Conservation (phyloP, 2,329 filamentous ascomycete species). For the Didymella sp. region DNA sequence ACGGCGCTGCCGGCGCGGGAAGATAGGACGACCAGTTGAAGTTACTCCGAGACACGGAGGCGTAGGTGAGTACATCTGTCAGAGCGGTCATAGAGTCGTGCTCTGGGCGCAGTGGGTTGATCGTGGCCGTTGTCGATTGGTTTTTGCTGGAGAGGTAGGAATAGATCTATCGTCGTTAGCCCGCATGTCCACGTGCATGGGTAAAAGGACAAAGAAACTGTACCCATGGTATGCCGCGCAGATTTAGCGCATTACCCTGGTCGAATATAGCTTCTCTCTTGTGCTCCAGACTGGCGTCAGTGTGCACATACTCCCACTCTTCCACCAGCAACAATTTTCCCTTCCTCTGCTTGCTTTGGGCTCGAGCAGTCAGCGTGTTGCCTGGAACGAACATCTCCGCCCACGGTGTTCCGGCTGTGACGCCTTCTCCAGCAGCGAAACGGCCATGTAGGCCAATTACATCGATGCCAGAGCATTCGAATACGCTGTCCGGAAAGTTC, state of each 20-base stretch:
- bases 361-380: constrained; percentile 42
- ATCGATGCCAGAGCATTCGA: constrained; percentile 44
- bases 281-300: constrained; percentile 33
- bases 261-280: constrained; percentile 46
- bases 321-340: constrained; percentile 46
- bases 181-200: too few relatives aligned
- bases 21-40: constrained; percentile 43
- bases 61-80: constrained; percentile 26
- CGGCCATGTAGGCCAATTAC: constrained; percentile 47
- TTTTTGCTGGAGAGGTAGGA: constrained; percentile 37
- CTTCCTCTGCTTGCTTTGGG: constrained; percentile 31
- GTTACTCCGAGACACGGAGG: constrained; percentile 37
- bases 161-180: constrained; percentile 35
- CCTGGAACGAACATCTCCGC: constrained; percentile 45
- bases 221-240: constrained; percentile 49
- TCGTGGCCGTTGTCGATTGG: constrained; percentile 31
- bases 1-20: constrained; percentile 22
- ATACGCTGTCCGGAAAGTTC: constrained; percentile 44
- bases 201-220: not conserved
- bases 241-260: constrained; percentile 46
- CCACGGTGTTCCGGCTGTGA: constrained; percentile 44
- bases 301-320: constrained; percentile 43
- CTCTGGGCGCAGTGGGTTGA: constrained; percentile 33
- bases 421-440: constrained; percentile 30
- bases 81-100: constrained; percentile 37